Conservation (phyloP, 805 yeast species). For the Metschnikowia anglica region DNA sequence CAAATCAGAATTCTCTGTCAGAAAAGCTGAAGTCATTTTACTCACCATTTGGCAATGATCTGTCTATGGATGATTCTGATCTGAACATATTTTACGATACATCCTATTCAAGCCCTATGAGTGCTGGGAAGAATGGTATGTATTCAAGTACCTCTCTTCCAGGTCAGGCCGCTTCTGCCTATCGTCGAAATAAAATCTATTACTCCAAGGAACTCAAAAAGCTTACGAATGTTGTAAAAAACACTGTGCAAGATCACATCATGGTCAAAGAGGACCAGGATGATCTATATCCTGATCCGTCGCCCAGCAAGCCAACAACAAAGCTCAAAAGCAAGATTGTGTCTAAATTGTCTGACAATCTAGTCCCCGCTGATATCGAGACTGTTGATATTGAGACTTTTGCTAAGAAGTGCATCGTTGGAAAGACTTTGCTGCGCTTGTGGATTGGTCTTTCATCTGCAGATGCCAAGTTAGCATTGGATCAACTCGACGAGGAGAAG, state of each 20-base stretch:
- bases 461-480: slow-evolving; percentile 1
- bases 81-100: slow-evolving; percentile 2
- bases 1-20: slow-evolving; percentile 33
- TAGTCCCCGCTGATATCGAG: slow-evolving; percentile 41
- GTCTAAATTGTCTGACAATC: slow-evolving; percentile 33
- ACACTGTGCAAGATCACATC: slow-evolving; percentile 65
- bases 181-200: slow-evolving; percentile 29
- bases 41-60: slow-evolving; percentile 15
- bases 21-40: slow-evolving; percentile 20
- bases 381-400: slow-evolving; percentile 39
- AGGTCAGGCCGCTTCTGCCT: slow-evolving; percentile 18
- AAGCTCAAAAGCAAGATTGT: slow-evolving; percentile 35
- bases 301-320: slow-evolving; percentile 20
- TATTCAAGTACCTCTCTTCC: slow-evolving; percentile 5
- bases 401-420: slow-evolving; percentile 31
- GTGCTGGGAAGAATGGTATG: background rate
- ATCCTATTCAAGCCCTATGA: slow-evolving; percentile 2
- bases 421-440: slow-evolving; percentile 34
- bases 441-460: slow-evolving; percentile 28
- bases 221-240: slow-evolving; percentile 65
- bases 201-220: slow-evolving; percentile 47
- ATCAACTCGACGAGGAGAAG: slow-evolving; percentile 1
- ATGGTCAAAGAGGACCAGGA: slow-evolving; percentile 22
- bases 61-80: slow-evolving; percentile 13
- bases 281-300: slow-evolving; percentile 14